These are phyloP conservation scores for Epichloe gansuensis DNA, from an alignment of 2,329 filamentous ascomycete species.

Conservation along the genomic window DNA sequence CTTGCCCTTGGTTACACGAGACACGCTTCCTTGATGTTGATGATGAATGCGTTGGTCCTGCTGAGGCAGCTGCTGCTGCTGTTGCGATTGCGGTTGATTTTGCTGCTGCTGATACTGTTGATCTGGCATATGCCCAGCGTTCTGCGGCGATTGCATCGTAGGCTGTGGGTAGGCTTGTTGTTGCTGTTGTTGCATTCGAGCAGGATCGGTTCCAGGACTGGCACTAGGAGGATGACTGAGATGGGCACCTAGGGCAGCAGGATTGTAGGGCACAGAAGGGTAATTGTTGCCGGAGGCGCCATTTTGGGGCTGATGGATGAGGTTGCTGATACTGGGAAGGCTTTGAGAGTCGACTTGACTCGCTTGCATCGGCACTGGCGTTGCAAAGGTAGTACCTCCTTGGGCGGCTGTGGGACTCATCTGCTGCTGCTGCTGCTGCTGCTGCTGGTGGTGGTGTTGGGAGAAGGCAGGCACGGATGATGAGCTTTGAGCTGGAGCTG, in stretches of 20 bases:
- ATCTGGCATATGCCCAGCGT: constrained; percentile 4
- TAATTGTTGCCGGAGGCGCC: constrained; percentile 25
- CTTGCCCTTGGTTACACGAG: constrained; percentile 83
- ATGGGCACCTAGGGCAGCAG: constrained; percentile 15
- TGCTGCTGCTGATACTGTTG: constrained; percentile 18
- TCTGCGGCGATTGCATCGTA: constrained; percentile 15
- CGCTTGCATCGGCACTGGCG: constrained; percentile 16
- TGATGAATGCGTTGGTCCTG: constrained; percentile 18
- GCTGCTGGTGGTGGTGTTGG: constrained; percentile 11
- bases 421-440: constrained; percentile 9
- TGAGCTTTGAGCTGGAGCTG: constrained; percentile 7
- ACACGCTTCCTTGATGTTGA: constrained; percentile 20
- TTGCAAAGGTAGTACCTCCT: constrained; percentile 13
- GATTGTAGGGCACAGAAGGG: constrained; percentile 13
- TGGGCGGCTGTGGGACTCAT: constrained; percentile 16
- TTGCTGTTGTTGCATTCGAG: constrained; percentile 25
- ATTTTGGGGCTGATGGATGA: constrained; percentile 49
- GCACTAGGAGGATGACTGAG: constrained; percentile 17
- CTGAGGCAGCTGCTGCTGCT: constrained; percentile 14
- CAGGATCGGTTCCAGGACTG: constrained; percentile 26
- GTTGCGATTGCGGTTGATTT: constrained; percentile 15
- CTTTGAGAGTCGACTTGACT: constrained; percentile 46
- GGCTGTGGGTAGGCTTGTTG: constrained; percentile 17
- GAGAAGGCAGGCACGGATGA: constrained; percentile 8
- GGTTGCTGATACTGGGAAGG: constrained; percentile 68